A percentile compares a stretch with the other conserved stretches of the same genome.
Evolutionary conservation across 1,284 basidiomycete species (phyloP).

Genomic region (Meira nashicola): DNA sequence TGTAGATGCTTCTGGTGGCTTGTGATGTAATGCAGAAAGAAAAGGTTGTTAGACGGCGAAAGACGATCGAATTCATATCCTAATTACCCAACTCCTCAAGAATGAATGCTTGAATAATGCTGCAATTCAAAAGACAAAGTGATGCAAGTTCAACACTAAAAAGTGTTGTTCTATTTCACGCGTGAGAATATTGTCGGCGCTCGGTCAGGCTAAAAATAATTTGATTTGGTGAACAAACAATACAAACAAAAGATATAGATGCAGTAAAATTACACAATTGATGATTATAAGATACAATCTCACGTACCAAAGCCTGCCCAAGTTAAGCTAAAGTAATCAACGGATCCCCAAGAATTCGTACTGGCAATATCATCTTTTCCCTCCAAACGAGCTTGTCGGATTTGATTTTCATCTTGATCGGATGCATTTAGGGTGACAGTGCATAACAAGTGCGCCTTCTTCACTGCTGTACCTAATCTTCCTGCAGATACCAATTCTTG

Average conservation of each 20-base stretch:
- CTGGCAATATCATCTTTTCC: constrained; percentile 7
- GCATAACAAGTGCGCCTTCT: constrained; percentile 89
- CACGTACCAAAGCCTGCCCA: constrained; percentile 52
- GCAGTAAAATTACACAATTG: background rate
- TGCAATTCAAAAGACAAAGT: no score
- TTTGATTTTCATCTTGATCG: background rate
- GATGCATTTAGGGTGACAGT: constrained; percentile 48
- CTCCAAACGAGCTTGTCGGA: constrained; percentile 5
- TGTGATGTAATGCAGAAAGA: background rate
- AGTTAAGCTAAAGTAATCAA: constrained; percentile 43
- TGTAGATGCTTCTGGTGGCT: no score
- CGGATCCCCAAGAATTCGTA: constrained; percentile 20
- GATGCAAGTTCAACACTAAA: no score
- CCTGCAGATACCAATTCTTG: constrained; percentile 94
- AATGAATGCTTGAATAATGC: no score
- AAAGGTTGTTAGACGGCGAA: background rate
- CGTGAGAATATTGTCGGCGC: no score
- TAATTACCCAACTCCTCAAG: no score
- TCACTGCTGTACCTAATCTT: constrained; percentile 89
- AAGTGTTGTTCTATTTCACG: no score
- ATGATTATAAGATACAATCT: background rate
- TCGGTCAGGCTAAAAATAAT: no score
- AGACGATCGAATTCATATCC: no score
- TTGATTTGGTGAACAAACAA: no score
- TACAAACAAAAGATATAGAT: no score